Evolutionary conservation across 2,329 filamentous ascomycete genomes (phyloP).

Genomic region (Arthroderma sp.): DNA sequence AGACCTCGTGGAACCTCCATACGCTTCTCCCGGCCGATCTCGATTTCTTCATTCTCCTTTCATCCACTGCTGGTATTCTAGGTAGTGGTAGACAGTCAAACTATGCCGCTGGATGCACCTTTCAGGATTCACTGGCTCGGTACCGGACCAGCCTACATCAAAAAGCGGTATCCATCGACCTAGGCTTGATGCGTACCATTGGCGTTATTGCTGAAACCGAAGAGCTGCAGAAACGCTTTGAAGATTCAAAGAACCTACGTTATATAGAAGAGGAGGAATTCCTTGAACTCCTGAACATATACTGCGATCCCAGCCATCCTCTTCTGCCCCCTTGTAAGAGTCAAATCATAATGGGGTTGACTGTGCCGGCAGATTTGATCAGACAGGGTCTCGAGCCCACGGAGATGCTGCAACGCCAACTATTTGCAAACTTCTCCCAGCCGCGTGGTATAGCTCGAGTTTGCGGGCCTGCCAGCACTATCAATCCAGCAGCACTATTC

Average conservation of each 20-base stretch:
- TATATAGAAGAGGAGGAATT: constrained; percentile 2
- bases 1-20: constrained; percentile 16
- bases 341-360: background rate
- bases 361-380: background rate
- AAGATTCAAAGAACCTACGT: too few species aligned
- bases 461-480: background rate
- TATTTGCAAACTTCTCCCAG: background rate
- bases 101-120: constrained; percentile 19
- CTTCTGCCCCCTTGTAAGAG: background rate
- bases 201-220: constrained; percentile 5
- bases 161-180: constrained; percentile 1
- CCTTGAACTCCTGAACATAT: background rate
- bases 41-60: constrained; percentile 10
- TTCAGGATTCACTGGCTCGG: constrained; percentile 17
- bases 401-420: background rate
- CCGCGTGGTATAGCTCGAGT: background rate
- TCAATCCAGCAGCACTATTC: background rate
- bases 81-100: constrained; percentile 11
- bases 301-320: background rate
- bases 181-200: background rate
- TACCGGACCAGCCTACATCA: background rate
- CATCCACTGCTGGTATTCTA: constrained; percentile 5
- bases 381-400: background rate
- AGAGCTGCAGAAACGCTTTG: too few species aligned
- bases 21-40: background rate